Percentiles rank a stretch among this genome's conserved stretches.
These are phyloP conservation scores for Russula earlei DNA, from an alignment of 768 basidiomycete species.

Conservation along the genomic window DNA sequence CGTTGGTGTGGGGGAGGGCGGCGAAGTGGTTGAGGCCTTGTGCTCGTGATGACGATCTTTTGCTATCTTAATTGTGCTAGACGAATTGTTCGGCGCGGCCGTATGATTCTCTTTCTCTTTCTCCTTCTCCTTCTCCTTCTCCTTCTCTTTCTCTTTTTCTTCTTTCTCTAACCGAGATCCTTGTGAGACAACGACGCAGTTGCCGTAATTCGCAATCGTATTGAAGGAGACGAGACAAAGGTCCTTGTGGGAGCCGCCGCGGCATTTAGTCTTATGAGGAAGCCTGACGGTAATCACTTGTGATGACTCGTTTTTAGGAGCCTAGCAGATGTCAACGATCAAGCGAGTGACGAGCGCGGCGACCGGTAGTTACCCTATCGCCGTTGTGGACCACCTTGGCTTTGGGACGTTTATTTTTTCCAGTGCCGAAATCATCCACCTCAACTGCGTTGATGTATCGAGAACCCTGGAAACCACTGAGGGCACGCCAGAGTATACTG, in stretches of 20 bases:
- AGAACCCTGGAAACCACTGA: conserved; percentile 40
- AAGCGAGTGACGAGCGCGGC: neutral
- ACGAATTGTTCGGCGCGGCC: too few relatives aligned
- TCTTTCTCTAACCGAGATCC: neutral
- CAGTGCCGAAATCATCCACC: conserved; percentile 36
- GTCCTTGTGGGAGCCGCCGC: conserved; percentile 37
- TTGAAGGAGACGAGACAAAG: conserved; percentile 44
- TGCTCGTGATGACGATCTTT: too few relatives aligned
- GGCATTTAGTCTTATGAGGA: conserved; percentile 41
- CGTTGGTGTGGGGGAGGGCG: too few relatives aligned
- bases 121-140: too few relatives aligned
- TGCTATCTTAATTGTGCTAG: too few relatives aligned
- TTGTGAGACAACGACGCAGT: conserved; percentile 41
- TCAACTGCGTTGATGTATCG: conserved; percentile 34
- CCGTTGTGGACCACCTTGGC: conserved; percentile 39
- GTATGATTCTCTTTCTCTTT: too few relatives aligned
- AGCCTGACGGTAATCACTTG: conserved; percentile 36
- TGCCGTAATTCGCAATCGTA: conserved; percentile 43
- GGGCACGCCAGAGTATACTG: neutral
- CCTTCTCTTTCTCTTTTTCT: too few relatives aligned
- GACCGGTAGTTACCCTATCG: conserved; percentile 30
- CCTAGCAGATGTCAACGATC: conserved; percentile 23
- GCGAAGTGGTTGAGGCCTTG: too few relatives aligned
- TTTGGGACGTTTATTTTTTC: conserved; percentile 26
- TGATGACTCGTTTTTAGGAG: conserved; percentile 30